These are phyloP conservation scores for Naganishia albida DNA, from an alignment of 1,284 basidiomycete genomes.

Conservation along the genomic window DNA sequence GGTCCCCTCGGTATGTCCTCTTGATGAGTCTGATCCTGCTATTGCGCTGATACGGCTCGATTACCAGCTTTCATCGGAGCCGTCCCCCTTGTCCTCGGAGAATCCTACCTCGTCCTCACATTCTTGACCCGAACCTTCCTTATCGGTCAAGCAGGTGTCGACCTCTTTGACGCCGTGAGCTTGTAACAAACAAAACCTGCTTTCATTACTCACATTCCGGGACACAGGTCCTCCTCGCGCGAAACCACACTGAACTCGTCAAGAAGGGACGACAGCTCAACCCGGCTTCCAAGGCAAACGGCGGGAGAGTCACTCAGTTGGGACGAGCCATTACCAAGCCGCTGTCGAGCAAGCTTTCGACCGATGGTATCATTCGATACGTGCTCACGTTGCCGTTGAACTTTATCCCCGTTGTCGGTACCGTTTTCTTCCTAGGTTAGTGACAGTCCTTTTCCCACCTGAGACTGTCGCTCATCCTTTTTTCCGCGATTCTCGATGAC, in stretches of 20 bases:
- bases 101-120: conserved; percentile 56
- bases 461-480: not conserved
- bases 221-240: conserved; percentile 50
- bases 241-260: conserved; percentile 53
- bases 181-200: not conserved
- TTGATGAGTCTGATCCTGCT: not conserved
- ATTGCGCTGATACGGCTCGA: not conserved
- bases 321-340: conserved; percentile 53
- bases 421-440: conserved; percentile 62
- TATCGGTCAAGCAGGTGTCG: conserved; percentile 56
- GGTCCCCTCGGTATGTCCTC: conserved; percentile 59
- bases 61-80: conserved; percentile 53
- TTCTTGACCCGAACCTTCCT: conserved; percentile 59
- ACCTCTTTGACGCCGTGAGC: conserved; percentile 55
- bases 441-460: conserved; percentile 9
- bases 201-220: conserved; percentile 4
- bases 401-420: conserved; percentile 67
- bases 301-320: conserved; percentile 44
- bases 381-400: conserved; percentile 58
- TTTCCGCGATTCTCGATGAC: not conserved
- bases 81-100: conserved; percentile 55
- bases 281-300: conserved; percentile 28
- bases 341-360: conserved; percentile 44
- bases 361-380: conserved; percentile 50
- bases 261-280: conserved; percentile 50